phyloP scores from a whole-genome alignment of 208 protist genomes.

The Trypanosomatidae sp. region DNA sequence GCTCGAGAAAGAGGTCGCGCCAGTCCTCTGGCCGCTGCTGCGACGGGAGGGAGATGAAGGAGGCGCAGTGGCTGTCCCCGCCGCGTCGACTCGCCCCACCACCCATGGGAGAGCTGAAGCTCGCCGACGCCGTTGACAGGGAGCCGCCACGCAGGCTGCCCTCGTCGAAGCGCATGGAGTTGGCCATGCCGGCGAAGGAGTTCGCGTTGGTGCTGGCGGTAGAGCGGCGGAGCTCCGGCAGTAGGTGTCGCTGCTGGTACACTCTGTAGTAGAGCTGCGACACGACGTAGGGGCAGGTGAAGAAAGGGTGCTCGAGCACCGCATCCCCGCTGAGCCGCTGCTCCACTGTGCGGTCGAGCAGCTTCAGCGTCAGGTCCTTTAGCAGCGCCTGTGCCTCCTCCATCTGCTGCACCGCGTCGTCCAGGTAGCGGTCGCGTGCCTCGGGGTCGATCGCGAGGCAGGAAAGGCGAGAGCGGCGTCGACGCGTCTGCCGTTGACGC shows the following conservation, averaged over 20 bases:
- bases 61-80: no score
- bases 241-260: constrained; percentile 24
- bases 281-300: constrained; percentile 73
- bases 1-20: constrained; percentile 58
- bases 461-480: constrained; percentile 28
- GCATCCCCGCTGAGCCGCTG: constrained; percentile 54
- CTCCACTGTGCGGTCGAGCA: constrained; percentile 61
- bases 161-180: no score
- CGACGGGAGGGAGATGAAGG: neutral
- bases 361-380: constrained; percentile 51
- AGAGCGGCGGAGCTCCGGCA: constrained; percentile 11
- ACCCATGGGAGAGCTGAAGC: neutral
- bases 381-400: constrained; percentile 63
- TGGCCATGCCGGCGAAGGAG: no score
- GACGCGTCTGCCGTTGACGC: constrained; percentile 12
- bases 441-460: constrained; percentile 28
- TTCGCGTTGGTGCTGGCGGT: no score
- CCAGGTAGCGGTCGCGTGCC: constrained; percentile 37
- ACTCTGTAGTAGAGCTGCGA: constrained; percentile 76
- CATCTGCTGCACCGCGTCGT: constrained; percentile 41
- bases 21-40: constrained; percentile 54
- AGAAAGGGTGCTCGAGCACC: constrained; percentile 89
- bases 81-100: no score
- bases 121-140: neutral
- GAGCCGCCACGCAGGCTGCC: neutral